Percentiles rank a stretch among this genome's conserved stretches.
phyloP scores from a whole-genome alignment of 78 protist species.

The slime mould (Dictyostelium discoideum) region dicty_2.7 NC_007091.3:713501-714000 shows the following conservation, averaged over 20 bases:
- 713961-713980: too few species aligned
- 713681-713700: background rate
- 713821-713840: background rate
- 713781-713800: background rate
- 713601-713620: background rate
- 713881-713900: background rate
- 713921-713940: too few species aligned
- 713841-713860: background rate
- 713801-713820: background rate
- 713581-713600: background rate
- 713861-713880: background rate
- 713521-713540: background rate
- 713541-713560: background rate
- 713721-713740: background rate
- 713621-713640: background rate
- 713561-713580: background rate
- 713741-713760: background rate
- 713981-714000: background rate
- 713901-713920: too few species aligned
- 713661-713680: background rate
- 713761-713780: background rate
- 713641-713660: background rate
- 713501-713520: background rate
- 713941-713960: too few species aligned
- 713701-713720: background rate